Evolutionary conservation across 805 yeast genomes (phyloP), one percentile per base, ranked within the genome.

Genomic region (Scheffersomyces stipitis): DNA sequence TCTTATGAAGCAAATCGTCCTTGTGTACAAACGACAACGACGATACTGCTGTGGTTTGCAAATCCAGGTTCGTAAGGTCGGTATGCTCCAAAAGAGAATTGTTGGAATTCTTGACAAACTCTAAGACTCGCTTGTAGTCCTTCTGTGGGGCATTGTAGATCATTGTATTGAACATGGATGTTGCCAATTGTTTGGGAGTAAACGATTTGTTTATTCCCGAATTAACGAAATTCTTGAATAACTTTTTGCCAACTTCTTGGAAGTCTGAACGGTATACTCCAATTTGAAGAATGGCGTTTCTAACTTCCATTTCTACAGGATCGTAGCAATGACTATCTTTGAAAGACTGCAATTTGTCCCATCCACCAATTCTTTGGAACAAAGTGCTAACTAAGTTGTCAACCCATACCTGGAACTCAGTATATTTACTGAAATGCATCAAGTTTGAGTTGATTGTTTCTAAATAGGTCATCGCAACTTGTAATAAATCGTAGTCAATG

Each of bases 81-180:
- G 75, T 53, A 41, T 72, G 64, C 8, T 59, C 60, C 47, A 64
- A 52, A 8, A 63, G 62, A 4, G 78, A 70, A 2, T 68, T 67
- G 30, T 71, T 65, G 5, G 81, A 66, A 38, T 70, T 69, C 43
- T 78, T 78, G 9, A 72, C 75, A 14, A 81, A 53, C 22, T 76
- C 77, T 23, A 73, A 58, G 4, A 81, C 59, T 46, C 75, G 80
- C 55, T 83, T 83, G 71, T 81, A 83, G 26, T 78, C 80, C 45
- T 76, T 74, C 34, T 60, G 57, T 26, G 62, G 60, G 28, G 64
- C 59, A 4, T 59, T 57, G 18, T 59, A 53, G 23, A 78, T 60
- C 3, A 68, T 56, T 8, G 72, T 57, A 9, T 69, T 62, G 34
- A 81, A 58, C 4, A 71, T 60, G 18, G 76, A 62, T 6, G 68